phyloP scores from a whole-genome alignment of 305 asterid species.

The Euphrasia arctica region DNA sequence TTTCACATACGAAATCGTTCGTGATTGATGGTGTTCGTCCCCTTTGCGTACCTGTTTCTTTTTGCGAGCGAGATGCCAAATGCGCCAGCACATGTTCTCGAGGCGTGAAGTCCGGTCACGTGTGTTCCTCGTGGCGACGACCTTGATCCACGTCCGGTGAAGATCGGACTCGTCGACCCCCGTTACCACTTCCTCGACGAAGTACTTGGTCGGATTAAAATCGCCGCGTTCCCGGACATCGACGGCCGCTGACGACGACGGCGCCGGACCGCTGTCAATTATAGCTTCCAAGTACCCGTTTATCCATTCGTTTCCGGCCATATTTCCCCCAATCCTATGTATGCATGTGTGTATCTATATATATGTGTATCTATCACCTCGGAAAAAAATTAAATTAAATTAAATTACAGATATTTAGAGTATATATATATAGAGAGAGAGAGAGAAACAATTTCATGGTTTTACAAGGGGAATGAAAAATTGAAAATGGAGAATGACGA shows the following conservation, averaged over 20 bases:
- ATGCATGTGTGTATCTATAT: not conserved
- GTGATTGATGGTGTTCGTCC: too few species aligned
- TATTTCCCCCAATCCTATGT: slow-evolving; percentile 15
- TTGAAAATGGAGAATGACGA: not conserved
- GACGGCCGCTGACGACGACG: not conserved
- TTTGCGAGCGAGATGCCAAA: slow-evolving; percentile 93
- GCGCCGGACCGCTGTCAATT: slow-evolving; percentile 48
- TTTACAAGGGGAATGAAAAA: not conserved
- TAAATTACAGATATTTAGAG: not conserved
- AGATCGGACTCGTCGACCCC: slow-evolving; percentile 90
- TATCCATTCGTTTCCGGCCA: slow-evolving; percentile 97
- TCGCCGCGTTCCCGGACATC: slow-evolving; percentile 29
- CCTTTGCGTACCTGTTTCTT: slow-evolving; percentile 61
- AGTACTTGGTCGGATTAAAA: slow-evolving; percentile 82
- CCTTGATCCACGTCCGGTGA: slow-evolving; percentile 93
- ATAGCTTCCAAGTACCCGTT: slow-evolving; percentile 93
- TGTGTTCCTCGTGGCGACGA: slow-evolving; percentile 81
- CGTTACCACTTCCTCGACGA: slow-evolving; percentile 87
- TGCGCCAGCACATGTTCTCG: slow-evolving; percentile 98
- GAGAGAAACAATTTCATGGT: not conserved
- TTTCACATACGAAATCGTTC: too few species aligned
- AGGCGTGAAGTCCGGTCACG: slow-evolving; percentile 67
- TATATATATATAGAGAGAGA: not conserved
- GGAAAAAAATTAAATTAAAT: not conserved
- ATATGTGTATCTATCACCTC: not conserved